These are phyloP conservation scores for Ilyonectria mors-panacis DNA, from an alignment of 2,329 filamentous ascomycete genomes.

Conservation along the genomic window DNA sequence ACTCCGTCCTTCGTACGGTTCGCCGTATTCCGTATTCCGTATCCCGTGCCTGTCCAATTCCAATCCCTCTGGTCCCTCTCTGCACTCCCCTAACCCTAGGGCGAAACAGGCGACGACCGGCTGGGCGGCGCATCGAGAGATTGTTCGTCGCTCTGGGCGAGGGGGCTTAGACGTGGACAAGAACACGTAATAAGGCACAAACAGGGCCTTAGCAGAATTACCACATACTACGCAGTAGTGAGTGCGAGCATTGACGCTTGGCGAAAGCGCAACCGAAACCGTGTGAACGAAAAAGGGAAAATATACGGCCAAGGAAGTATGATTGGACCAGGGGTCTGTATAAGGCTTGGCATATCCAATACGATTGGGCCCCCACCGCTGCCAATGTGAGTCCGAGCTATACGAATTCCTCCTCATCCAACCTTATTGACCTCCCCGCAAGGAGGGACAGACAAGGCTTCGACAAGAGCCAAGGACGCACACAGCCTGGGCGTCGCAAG, in stretches of 20 bases:
- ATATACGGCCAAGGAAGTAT: not conserved
- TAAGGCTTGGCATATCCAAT: slow-evolving; percentile 10
- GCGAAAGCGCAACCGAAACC: not conserved
- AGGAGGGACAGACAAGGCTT: not conserved
- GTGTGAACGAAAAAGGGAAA: not conserved
- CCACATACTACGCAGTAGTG: not conserved
- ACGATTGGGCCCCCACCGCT: slow-evolving; percentile 23
- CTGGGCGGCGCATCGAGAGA: not conserved
- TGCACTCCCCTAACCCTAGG: not conserved
- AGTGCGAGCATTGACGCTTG: not conserved
- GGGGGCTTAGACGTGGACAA: slow-evolving; percentile 5
- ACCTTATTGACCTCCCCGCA: slow-evolving; percentile 26
- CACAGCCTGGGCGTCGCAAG: not conserved
- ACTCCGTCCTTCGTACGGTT: too few relatives aligned
- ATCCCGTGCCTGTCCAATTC: not conserved
- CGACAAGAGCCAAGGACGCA: not conserved
- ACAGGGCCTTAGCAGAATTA: not conserved
- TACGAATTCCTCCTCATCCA: slow-evolving; percentile 43
- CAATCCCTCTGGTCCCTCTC: not conserved
- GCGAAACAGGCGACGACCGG: slow-evolving; percentile 1
- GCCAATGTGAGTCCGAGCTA: slow-evolving; percentile 37
- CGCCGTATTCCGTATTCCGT: not conserved
- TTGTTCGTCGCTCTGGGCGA: not conserved
- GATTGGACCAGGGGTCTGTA: not conserved
- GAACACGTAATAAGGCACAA: not conserved